These are phyloP conservation scores for Linnemannia schmuckeri DNA, from an alignment of 192 early-diverging fungal genomes.

Conservation along the genomic window DNA sequence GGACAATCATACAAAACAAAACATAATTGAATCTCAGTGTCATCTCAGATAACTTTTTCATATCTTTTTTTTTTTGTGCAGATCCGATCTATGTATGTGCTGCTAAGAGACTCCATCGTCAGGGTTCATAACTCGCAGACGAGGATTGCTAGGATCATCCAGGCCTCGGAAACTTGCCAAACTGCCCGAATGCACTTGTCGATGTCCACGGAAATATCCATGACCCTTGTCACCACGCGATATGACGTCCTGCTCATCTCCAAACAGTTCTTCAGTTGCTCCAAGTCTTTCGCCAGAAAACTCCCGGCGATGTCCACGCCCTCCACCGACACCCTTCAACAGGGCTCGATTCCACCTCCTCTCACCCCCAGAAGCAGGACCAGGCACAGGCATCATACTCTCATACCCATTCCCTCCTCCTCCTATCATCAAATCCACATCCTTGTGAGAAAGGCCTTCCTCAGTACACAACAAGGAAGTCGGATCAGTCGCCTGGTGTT, in stretches of 20 bases:
- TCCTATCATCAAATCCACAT: not conserved
- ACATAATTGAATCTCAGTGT: too few species aligned
- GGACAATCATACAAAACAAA: too few species aligned
- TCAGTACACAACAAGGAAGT: not conserved
- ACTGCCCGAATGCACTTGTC: conserved; percentile 36
- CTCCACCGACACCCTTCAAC: conserved; percentile 24
- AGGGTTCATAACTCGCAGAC: conserved; percentile 38
- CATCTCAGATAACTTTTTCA: too few species aligned
- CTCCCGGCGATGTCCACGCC: not conserved
- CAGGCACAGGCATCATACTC: not conserved
- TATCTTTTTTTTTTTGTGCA: too few species aligned
- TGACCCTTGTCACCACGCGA: not conserved
- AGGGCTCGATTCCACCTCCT: conserved; percentile 30
- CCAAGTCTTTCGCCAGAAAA: not conserved
- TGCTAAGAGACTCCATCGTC: not conserved
- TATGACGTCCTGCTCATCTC: not conserved
- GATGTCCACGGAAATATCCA: conserved; percentile 5
- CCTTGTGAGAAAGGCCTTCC: not conserved
- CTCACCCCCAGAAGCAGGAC: not conserved
- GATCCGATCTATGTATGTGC: not conserved
- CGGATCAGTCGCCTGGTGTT: not conserved
- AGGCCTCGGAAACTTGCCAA: conserved; percentile 38
- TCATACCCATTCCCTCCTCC: conserved; percentile 1
- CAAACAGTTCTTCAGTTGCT: not conserved
- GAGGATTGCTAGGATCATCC: conserved; percentile 20